Evolutionary conservation across 164 flowering plant species (phyloP), one percentile per base, ranked within the genome.

Genomic region (Vitis amurensis): DNA sequence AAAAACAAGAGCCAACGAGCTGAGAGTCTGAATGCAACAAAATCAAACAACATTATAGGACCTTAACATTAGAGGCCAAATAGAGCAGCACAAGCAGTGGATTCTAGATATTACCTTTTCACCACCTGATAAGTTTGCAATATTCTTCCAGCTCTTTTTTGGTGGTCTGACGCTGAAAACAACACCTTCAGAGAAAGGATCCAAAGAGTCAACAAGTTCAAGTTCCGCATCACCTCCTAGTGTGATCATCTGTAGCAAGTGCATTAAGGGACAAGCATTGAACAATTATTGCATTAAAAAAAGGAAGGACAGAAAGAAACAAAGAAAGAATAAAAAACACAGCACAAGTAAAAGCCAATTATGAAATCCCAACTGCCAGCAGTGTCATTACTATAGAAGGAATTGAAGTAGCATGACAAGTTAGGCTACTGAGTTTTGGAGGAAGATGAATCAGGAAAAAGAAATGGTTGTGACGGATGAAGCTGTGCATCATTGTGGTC

Each of bases 161-260:
- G 99, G 99, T 11, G 99, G 99, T 74, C 99, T 83, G 44, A 96
- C 99, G 78, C 99, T 96, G 77, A 96, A 96, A 76, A 96, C 99
- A 72, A 96, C 97, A 65, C 99, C 99, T 83, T 96, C 99, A 52
- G 99, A 91, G 73, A 96, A 96, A 47, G 99, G 99, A 82, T 96
- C 99, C 82, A 96, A 76, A 49, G 99, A 96, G 73, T 96, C 99
- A 31, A 96, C 99, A 47, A 96, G 80, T 78, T 96, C 99, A 66
- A 96, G 86, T 73, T 96, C 99, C 14, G 99, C 99, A 86, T 93
- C 99, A 37, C 99, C 99, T 72, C 99, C 99, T 57, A 96, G 97
- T 1, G 99, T 96, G 66, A 96, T 96, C 99, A 96, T 96, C 99
- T 96, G 86, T 60, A 69, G n/a, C 56, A 78, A 31, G 56, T 11